These are phyloP conservation scores for Avena eriantha DNA, from an alignment of 176 grass and related monocot genomes.

Conservation along the genomic window DNA sequence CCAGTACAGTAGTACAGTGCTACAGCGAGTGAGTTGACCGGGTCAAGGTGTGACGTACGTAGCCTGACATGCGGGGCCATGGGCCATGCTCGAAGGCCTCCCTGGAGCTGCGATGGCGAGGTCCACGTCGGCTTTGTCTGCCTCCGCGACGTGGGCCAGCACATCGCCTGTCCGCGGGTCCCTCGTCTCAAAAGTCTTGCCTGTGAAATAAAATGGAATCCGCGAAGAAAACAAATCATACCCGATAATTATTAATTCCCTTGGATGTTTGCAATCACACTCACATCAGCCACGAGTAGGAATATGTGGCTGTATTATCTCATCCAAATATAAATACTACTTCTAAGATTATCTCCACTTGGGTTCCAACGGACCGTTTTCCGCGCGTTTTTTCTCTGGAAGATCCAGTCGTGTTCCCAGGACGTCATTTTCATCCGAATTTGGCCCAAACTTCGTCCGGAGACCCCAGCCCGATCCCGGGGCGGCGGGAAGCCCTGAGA, in stretches of 20 bases:
- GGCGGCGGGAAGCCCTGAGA: too few relatives aligned
- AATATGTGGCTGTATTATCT: background rate
- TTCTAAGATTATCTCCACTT: too few relatives aligned
- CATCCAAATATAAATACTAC: too few relatives aligned
- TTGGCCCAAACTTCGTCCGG: too few relatives aligned
- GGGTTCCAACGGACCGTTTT: too few relatives aligned
- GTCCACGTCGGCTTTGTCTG: slow-evolving; percentile 66
- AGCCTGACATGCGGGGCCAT: slow-evolving; percentile 95
- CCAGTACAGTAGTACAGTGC: background rate
- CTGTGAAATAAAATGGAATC: slow-evolving; percentile 29
- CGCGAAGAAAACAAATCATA: background rate
- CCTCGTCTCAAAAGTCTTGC: slow-evolving; percentile 70
- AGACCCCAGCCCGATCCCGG: too few relatives aligned
- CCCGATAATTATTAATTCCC: background rate
- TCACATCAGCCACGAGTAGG: too few relatives aligned
- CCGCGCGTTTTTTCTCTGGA: too few relatives aligned
- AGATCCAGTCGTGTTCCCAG: too few relatives aligned
- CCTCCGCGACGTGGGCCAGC: slow-evolving; percentile 74
- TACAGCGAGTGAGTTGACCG: background rate
- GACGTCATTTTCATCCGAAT: too few relatives aligned
- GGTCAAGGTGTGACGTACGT: slow-evolving; percentile 48
- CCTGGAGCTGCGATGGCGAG: slow-evolving; percentile 67
- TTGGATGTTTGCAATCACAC: too few relatives aligned
- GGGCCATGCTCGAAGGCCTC: slow-evolving; percentile 82
- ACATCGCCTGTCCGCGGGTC: slow-evolving; percentile 79